These are phyloP conservation scores for Backusella psychrophila DNA, from an alignment of 192 early-diverging fungal genomes.

Conservation along the genomic window DNA sequence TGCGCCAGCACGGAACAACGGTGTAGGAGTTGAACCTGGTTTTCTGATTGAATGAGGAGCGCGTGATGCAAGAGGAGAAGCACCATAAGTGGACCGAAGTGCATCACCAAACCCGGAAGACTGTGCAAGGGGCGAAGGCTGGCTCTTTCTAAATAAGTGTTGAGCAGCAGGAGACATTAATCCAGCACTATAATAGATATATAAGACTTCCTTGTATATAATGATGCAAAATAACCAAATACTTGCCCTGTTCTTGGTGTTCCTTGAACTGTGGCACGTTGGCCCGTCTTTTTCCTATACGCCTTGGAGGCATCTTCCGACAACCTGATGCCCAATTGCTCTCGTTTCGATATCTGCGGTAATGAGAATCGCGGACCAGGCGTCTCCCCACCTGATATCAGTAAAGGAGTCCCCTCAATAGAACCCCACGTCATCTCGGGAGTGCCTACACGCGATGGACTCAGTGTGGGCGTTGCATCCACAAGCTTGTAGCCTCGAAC, in stretches of 20 bases:
- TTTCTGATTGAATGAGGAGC: not conserved
- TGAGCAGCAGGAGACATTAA: constrained; percentile 36
- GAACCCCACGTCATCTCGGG: constrained; percentile 85
- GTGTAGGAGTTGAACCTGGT: constrained; percentile 22
- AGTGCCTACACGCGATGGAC: constrained; percentile 63
- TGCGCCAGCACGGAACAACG: constrained; percentile 25
- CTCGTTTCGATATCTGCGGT: constrained; percentile 62
- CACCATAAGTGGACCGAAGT: constrained; percentile 29
- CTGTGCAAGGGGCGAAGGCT: constrained; percentile 13
- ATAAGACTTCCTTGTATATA: not conserved
- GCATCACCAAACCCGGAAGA: constrained; percentile 23
- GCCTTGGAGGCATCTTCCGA: constrained; percentile 61
- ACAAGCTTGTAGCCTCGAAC: constrained; percentile 62
- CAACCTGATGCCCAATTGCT: constrained; percentile 58
- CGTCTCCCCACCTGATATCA: constrained; percentile 54
- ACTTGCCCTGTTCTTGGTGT: constrained; percentile 16
- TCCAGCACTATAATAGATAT: constrained; percentile 20
- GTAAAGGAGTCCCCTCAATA: constrained; percentile 76
- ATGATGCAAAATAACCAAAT: not conserved
- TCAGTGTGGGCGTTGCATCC: constrained; percentile 62
- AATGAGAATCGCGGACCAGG: constrained; percentile 53
- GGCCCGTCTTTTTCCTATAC: constrained; percentile 34
- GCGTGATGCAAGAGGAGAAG: not conserved
- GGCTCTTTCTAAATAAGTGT: constrained; percentile 24
- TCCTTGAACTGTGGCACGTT: not conserved